Evolutionary conservation across 176 grass and related monocot genomes (phyloP).

Genomic region (Otatea glauca): DNA sequence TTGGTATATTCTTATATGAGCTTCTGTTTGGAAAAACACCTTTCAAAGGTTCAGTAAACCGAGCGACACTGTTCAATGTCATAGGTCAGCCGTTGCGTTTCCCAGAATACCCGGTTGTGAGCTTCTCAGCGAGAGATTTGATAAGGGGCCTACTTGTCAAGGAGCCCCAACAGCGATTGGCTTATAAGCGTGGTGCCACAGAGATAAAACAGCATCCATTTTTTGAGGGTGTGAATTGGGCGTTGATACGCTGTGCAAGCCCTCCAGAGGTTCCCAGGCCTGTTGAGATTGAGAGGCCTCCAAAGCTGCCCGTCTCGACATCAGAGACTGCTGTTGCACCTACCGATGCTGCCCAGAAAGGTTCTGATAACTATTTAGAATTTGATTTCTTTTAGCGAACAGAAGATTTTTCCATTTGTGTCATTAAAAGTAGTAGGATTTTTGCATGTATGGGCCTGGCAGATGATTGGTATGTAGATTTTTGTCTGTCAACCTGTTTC

Average conservation of each 20-base stretch:
- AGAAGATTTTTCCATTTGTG: conserved; percentile 26
- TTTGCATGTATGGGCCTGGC: conserved; percentile 1
- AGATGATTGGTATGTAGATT: conserved; percentile 47
- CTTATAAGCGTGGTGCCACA: conserved; percentile 78
- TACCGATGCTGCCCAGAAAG: conserved; percentile 50
- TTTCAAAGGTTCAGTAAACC: conserved; percentile 86
- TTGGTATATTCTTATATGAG: conserved; percentile 90
- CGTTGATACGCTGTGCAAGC: conserved; percentile 82
- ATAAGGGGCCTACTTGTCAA: conserved; percentile 83
- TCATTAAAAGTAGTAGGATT: conserved; percentile 19
- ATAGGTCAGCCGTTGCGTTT: conserved; percentile 75
- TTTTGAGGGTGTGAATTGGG: conserved; percentile 93
- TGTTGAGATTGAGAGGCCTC: conserved; percentile 55
- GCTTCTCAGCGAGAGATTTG: conserved; percentile 73
- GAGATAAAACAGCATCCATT: conserved; percentile 93
- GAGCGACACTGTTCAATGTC: conserved; percentile 82
- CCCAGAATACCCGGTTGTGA: conserved; percentile 75
- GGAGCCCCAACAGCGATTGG: conserved; percentile 75
- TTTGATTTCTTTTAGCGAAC: conserved; percentile 83
- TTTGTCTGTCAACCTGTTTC: conserved; percentile 30
- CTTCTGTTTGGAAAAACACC: conserved; percentile 94
- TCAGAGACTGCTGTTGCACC: conserved; percentile 34
- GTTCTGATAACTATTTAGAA: conserved; percentile 74
- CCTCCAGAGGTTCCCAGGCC: conserved; percentile 81
- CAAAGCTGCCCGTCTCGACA: conserved; percentile 34